Evolutionary conservation across 106 monocot genomes (phyloP), one percentile per base, ranked within the genome.

Genomic region (Triglochin maritima): DNA sequence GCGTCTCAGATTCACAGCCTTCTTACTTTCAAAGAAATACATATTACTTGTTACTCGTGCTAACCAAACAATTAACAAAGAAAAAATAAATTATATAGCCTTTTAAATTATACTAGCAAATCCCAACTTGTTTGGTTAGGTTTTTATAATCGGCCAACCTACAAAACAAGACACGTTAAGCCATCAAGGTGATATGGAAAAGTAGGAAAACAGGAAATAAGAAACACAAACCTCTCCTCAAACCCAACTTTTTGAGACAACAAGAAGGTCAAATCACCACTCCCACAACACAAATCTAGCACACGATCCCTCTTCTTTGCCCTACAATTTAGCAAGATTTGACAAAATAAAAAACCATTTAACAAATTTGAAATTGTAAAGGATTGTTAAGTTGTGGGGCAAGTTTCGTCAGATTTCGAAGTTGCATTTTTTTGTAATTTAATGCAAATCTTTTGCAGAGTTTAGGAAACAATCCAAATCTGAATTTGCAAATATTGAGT

Each of bases 201-300:
- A 9, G 2, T 12, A 10, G 55, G 14, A 55, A 3, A 3, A 55
- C 14, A 6, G 11, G 11, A 29, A 14, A 62, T 44, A 44, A 46
- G 42, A 62, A 44, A 13, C 9, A 17, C n/a, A 7, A 29, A 94
- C 94, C 86, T 89, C 62, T 69, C 95, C 10, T 81, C 48, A 52
- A 52, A 47, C 14, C 90, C 95, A 46, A 90, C 90, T 69, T 64
- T 79, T 64, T 87, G 69, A 56, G 95, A 90, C 55, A 96, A 62
- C 65, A 90, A 79, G 77, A 96, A 96, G 4, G 87, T 73, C 75
- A 96, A 48, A 74, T 90, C 95, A 2, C 95, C 95, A 63, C 95
- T 96, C 47, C 95, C 95, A 13, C 95, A 90, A 71, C 95, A 90
- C 79, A 96, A 58, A 83, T 96, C 95, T 43, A 96, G 79, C 56